A percentile compares a stretch with the other conserved stretches of the same genome.
These are phyloP conservation scores for Torulaspora indica DNA, from an alignment of 805 yeast species.

Conservation along the genomic window DNA sequence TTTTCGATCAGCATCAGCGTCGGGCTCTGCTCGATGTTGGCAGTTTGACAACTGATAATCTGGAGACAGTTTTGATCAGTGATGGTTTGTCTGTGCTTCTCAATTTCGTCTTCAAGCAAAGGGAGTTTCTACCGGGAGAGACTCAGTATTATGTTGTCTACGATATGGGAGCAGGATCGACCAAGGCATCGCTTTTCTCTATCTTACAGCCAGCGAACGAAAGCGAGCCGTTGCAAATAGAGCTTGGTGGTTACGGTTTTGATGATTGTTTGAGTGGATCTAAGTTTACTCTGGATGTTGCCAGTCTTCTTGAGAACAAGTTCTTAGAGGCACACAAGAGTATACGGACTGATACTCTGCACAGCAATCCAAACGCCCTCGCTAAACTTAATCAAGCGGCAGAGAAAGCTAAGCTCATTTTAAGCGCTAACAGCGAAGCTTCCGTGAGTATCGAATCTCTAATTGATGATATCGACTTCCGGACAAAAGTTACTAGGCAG, in stretches of 20 bases:
- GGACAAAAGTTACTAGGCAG: conserved; percentile 59
- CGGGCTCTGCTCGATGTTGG: conserved; percentile 67
- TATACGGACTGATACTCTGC: conserved; percentile 39
- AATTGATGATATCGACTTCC: conserved; percentile 69
- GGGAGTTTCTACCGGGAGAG: conserved; percentile 23
- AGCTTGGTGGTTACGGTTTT: conserved; percentile 67
- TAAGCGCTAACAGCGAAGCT: conserved; percentile 85
- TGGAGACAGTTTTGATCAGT: conserved; percentile 61
- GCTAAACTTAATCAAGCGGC: conserved; percentile 75
- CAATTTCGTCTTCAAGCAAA: conserved; percentile 53
- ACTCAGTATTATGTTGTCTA: conserved; percentile 60
- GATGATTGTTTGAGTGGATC: conserved; percentile 74
- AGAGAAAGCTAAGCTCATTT: conserved; percentile 79
- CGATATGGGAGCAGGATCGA: conserved; percentile 92
- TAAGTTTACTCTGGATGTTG: conserved; percentile 59
- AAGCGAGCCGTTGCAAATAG: conserved; percentile 44
- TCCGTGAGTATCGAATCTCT: conserved; percentile 72
- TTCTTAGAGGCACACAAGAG: conserved; percentile 47
- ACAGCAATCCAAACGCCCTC: conserved; percentile 50
- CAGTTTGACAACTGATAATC: conserved; percentile 54
- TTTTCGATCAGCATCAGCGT: conserved; percentile 59
- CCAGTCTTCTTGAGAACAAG: conserved; percentile 54
- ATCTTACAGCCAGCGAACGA: conserved; percentile 43
- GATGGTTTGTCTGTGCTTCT: conserved; percentile 92
- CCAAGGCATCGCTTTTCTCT: conserved; percentile 77